These are phyloP conservation scores for Cerrena zonata DNA, from an alignment of 1,284 basidiomycete species.

Conservation along the genomic window DNA sequence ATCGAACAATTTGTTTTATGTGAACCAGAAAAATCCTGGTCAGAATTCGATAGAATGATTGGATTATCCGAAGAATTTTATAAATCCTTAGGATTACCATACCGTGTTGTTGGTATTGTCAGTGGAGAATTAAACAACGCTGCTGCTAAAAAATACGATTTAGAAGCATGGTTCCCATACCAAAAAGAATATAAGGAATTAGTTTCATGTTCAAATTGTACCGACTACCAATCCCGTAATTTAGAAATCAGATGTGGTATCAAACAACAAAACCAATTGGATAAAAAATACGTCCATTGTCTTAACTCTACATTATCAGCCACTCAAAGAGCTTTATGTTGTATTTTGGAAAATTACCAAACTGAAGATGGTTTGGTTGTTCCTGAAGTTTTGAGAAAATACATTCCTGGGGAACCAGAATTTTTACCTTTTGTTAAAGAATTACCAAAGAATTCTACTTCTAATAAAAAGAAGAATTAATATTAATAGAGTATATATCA, in stretches of 20 bases:
- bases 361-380: conserved; percentile 87
- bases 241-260: conserved; percentile 87
- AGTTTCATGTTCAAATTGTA: conserved; percentile 89
- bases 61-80: conserved; percentile 90
- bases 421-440: conserved; percentile 87
- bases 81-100: conserved; percentile 86
- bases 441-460: conserved; percentile 72
- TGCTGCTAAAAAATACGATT: conserved; percentile 93
- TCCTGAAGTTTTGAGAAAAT: conserved; percentile 84
- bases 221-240: conserved; percentile 87
- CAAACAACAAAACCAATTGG: conserved; percentile 79
- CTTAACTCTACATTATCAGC: conserved; percentile 96
- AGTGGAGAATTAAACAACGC: conserved; percentile 95
- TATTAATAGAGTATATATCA: no score
- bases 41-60: conserved; percentile 89
- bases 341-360: conserved; percentile 98
- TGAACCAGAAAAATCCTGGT: conserved; percentile 89
- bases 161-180: conserved; percentile 99
- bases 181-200: conserved; percentile 94
- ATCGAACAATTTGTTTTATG: conserved; percentile 96
- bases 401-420: conserved; percentile 98
- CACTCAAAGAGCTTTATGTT: conserved; percentile 92
- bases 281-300: conserved; percentile 94
- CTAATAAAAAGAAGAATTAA: no score
- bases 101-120: conserved; percentile 92